Base-by-base conservation (phyloP, 345 rosid species). In the Raphanus raphanistrum region DNA sequence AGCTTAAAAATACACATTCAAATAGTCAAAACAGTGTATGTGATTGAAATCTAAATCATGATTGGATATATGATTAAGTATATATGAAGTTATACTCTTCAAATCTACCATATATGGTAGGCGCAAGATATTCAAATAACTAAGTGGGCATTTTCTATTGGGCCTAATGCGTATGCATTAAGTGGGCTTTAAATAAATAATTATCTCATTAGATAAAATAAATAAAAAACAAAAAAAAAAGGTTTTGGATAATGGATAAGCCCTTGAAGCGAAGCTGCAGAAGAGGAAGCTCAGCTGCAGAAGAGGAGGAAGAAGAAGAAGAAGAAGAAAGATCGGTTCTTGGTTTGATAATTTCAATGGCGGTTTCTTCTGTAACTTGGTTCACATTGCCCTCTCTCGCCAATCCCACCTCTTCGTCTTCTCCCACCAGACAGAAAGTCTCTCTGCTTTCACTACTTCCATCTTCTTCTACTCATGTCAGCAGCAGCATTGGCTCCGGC, bases 301-400 rank as follows among this genome's bases (percentile, higher is more conserved):
- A 33, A 33, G 71, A 72, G 10, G 78, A 33, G 36, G 33, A 52
- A 26, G 69, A 72, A 15, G 70, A 57, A 66, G 71, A 54, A 66
- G 68, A 59, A 63, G 66, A 38, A 52, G 31, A 8, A 71, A 13
- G 41, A 25, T 78, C 54, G 65, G 66, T 61, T 70, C 15, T n/a
- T 65, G 4, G 2, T 16, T 41, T 0, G 11, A 21, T n/a, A 3
- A 64, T 50, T 50, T 71, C 81, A 64, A 88, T 94, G 98, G 95
- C 89, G 21, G 54, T 85, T 9, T 82, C 90, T 71, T 87, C 90
- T 63, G 60, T 89, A 50, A 77, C 92, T 29, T 79, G 91, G 6
- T 60, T 87, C 17, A 57, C 87, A 5, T 66, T 85, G 1, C 85
- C 90, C 71, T 88, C 92, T 16, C 78, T 86, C 33, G 50, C 81